Percentiles rank a stretch among this genome's conserved stretches.
Evolutionary conservation across 192 early-diverging fungal species (phyloP).

Genomic region (Phlyctochytrium arcticum): DNA sequence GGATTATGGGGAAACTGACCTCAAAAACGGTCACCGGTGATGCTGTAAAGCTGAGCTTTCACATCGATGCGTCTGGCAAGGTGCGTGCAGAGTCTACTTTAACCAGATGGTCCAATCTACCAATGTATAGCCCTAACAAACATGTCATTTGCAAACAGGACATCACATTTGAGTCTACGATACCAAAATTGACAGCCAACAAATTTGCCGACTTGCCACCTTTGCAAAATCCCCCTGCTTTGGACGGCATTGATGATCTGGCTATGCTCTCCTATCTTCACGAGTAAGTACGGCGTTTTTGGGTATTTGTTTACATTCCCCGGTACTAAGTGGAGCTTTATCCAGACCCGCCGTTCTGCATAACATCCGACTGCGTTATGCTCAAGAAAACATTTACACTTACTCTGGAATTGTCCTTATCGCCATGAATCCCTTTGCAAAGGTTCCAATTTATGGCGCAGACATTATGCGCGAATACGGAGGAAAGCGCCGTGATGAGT

Average conservation of each 20-base stretch:
- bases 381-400: constrained; percentile 94
- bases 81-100: neutral
- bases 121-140: no score
- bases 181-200: constrained; percentile 62
- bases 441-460: constrained; percentile 82
- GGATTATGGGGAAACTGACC: constrained; percentile 66
- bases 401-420: constrained; percentile 99
- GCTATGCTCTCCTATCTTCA: constrained; percentile 90
- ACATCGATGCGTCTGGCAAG: constrained; percentile 8
- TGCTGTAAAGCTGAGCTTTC: constrained; percentile 39
- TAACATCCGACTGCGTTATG: constrained; percentile 85
- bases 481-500: constrained; percentile 86
- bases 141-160: no score
- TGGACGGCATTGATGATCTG: constrained; percentile 75
- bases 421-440: constrained; percentile 92
- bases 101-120: neutral
- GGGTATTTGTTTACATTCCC: neutral
- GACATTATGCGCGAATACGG: constrained; percentile 89
- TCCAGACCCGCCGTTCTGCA: constrained; percentile 74
- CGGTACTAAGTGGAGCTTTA: neutral
- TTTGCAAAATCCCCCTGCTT: constrained; percentile 85
- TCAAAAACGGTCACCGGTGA: constrained; percentile 54
- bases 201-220: constrained; percentile 77
- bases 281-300: constrained; percentile 58
- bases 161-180: constrained; percentile 65